These are phyloP conservation scores for Talaromyces sp. DNA, from an alignment of 2,329 filamentous ascomycete species.

Conservation along the genomic window DNA sequence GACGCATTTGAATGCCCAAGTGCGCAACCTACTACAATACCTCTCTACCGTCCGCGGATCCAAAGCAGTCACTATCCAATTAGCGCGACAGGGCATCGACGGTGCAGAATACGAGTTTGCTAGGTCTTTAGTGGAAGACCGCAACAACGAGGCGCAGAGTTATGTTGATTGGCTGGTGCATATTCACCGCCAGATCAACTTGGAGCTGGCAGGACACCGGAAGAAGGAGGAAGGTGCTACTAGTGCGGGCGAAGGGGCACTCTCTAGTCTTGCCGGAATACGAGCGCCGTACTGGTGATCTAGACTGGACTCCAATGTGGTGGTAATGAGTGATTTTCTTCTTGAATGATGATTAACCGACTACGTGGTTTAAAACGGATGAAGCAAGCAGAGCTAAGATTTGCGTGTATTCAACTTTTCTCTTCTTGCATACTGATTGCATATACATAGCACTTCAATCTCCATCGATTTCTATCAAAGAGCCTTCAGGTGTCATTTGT, in stretches of 20 bases:
- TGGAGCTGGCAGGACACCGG: conserved; percentile 63
- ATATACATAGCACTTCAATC: conserved; percentile 1
- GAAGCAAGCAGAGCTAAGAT: conserved; percentile 2
- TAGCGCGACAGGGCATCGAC: conserved; percentile 88
- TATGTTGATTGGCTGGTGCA: conserved; percentile 99
- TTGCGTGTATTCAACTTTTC: background rate
- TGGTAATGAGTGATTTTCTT: background rate
- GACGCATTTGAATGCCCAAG: conserved; percentile 91
- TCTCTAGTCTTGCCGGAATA: conserved; percentile 46
- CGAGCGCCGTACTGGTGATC: conserved; percentile 46
- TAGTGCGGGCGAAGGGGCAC: conserved; percentile 38
- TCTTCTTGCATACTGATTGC: conserved; percentile 3
- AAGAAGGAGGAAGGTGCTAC: conserved; percentile 44
- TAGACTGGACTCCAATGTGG: background rate
- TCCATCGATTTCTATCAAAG: no score
- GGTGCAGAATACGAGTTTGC: conserved; percentile 97
- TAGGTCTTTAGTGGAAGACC: conserved; percentile 81
- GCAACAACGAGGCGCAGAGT: conserved; percentile 95
- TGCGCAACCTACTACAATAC: conserved; percentile 88
- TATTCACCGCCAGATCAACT: conserved; percentile 85
- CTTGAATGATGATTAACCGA: background rate
- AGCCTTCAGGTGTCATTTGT: background rate
- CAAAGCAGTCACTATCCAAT: conserved; percentile 83
- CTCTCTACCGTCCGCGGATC: conserved; percentile 74
- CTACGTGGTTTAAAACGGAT: background rate